These are phyloP conservation scores for Phytophthora pseudosyringae DNA, from an alignment of 352 stramenopile genomes.

Conservation along the genomic window DNA sequence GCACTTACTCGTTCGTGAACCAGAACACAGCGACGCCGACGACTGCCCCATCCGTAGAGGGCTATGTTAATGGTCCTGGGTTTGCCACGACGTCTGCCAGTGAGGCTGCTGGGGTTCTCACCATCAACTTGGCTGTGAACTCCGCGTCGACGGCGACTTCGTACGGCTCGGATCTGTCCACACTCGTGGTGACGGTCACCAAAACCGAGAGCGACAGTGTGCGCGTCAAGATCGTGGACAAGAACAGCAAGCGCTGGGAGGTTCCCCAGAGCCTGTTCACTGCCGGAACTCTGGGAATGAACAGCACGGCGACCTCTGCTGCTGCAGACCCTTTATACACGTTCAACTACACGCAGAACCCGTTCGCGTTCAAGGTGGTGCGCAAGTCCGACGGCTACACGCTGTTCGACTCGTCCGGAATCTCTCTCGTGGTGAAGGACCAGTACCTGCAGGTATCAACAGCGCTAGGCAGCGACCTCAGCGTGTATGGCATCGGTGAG, in stretches of 20 bases:
- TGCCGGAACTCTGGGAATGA: constrained; percentile 30
- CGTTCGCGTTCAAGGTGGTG: constrained; percentile 49
- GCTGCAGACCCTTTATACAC: constrained; percentile 22
- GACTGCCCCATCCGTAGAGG: constrained; percentile 18
- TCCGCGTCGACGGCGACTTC: constrained; percentile 17
- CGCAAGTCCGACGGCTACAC: constrained; percentile 46
- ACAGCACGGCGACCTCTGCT: constrained; percentile 8
- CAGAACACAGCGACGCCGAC: constrained; percentile 26
- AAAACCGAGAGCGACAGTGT: constrained; percentile 48
- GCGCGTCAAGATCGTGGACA: constrained; percentile 61
- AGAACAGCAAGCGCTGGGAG: constrained; percentile 58
- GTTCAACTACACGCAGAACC: constrained; percentile 49
- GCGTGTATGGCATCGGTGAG: constrained; percentile 50
- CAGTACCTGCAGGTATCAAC: constrained; percentile 51
- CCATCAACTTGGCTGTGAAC: constrained; percentile 44
- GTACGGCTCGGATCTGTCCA: constrained; percentile 46
- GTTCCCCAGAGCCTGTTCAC: constrained; percentile 47
- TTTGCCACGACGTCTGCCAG: constrained; percentile 45
- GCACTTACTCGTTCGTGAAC: constrained; percentile 45
- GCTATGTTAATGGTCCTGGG: constrained; percentile 44
- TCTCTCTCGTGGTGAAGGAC: constrained; percentile 50
- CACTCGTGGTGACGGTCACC: constrained; percentile 47
- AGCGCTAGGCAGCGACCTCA: constrained; percentile 28
- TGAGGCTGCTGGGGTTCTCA: constrained; percentile 34
- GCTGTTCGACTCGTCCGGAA: constrained; percentile 49